Evolutionary conservation across 2,329 filamentous ascomycete genomes (phyloP).

Genomic region (Calonectria multiphialidica): DNA sequence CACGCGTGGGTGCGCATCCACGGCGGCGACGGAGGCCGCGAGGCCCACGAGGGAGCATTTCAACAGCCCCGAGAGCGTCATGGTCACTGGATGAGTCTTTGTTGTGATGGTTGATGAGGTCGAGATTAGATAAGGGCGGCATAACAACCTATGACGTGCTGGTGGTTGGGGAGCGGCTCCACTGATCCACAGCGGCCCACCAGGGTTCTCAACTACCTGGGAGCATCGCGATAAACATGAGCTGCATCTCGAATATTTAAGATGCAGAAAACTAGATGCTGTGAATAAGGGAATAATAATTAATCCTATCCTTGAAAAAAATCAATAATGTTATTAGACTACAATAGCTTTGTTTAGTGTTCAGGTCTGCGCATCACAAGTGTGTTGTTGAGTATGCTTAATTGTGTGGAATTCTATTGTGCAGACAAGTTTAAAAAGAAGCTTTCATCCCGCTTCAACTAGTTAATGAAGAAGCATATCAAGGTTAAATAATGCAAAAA

Average conservation of each 20-base stretch:
- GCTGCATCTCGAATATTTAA: neutral
- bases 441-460: neutral
- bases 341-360: too few species aligned
- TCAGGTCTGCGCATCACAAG: too few species aligned
- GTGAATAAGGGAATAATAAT: neutral
- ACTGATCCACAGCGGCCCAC: neutral
- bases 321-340: too few species aligned
- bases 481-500: too few species aligned
- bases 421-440: neutral
- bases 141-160: neutral
- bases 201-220: slow-evolving; percentile 10
- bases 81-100: neutral
- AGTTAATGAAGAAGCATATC: too few species aligned
- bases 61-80: slow-evolving; percentile 9
- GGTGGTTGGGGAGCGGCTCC: neutral
- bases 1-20: neutral
- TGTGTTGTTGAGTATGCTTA: neutral
- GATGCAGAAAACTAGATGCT: neutral
- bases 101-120: neutral
- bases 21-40: neutral
- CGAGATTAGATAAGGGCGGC: neutral
- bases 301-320: too few species aligned
- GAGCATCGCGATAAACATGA: neutral
- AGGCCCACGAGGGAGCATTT: slow-evolving; percentile 8
- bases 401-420: neutral